Conservation (phyloP, 148 eudicot species). For the Gaultheria prostrata region DNA sequence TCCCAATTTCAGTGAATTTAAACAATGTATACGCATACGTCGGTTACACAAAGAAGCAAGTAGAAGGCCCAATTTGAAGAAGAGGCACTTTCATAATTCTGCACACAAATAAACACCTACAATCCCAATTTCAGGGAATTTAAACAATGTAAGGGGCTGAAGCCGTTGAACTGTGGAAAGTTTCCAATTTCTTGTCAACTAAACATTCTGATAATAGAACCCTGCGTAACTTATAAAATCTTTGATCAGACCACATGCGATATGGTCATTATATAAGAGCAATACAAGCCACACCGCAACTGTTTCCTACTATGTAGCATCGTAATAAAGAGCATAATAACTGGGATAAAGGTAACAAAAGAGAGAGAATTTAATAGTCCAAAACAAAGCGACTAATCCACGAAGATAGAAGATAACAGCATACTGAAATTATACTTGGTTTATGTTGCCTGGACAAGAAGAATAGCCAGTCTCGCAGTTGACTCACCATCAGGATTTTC, state of each 20-base stretch:
- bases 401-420: not conserved
- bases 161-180: not conserved
- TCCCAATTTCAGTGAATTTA: not conserved
- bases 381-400: not conserved
- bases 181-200: not conserved
- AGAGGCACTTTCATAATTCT: not conserved
- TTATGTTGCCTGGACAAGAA: conserved; percentile 97
- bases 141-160: not conserved
- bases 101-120: too few relatives aligned
- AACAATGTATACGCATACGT: not conserved
- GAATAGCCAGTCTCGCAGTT: conserved; percentile 92
- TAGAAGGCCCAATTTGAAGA: too few relatives aligned
- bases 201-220: not conserved
- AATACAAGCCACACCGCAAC: not conserved
- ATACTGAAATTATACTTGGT: conserved; percentile 54
- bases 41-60: too few relatives aligned
- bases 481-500: conserved; percentile 90
- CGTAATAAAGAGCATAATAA: not conserved
- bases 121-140: not conserved
- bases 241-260: not conserved
- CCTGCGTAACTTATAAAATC: not conserved
- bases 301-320: not conserved
- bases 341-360: not conserved
- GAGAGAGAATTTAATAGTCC: not conserved
- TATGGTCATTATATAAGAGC: not conserved